phyloP scores from a whole-genome alignment of 768 basidiomycete species.

The Termitomyces sp. region DNA sequence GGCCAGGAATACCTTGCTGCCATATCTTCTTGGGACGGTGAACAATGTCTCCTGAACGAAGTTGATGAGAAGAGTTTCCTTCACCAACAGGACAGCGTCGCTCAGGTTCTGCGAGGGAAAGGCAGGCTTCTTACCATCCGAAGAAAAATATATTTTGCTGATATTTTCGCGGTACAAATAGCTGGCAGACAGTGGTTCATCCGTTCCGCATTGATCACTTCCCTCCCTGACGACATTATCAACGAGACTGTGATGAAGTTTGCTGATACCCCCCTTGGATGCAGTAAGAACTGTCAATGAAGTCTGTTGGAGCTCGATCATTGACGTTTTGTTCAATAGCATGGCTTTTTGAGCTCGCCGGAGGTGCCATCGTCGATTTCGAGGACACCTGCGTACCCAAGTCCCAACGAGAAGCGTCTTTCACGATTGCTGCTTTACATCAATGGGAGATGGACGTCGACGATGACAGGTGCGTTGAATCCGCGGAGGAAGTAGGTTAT shows the following conservation, averaged over 20 bases:
- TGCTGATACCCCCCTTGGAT: conserved; percentile 80
- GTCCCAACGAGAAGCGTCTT: conserved; percentile 71
- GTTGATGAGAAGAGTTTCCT: conserved; percentile 87
- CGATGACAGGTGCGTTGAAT: conserved; percentile 74
- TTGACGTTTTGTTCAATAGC: conserved; percentile 36
- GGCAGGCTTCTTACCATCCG: conserved; percentile 35
- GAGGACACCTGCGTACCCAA: conserved; percentile 74
- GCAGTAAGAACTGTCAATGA: conserved; percentile 54
- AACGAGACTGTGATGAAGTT: conserved; percentile 80
- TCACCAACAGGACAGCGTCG: conserved; percentile 88
- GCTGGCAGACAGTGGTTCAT: conserved; percentile 89
- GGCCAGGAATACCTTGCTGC: conserved; percentile 74
- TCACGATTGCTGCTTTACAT: conserved; percentile 85
- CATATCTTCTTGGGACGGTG: conserved; percentile 87
- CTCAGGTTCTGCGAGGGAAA: conserved; percentile 82
- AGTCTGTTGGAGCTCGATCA: not conserved
- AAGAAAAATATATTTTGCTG: not conserved
- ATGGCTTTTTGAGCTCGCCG: conserved; percentile 90
- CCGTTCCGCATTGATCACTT: conserved; percentile 77
- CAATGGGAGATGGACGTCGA: conserved; percentile 87
- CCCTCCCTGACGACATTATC: conserved; percentile 82
- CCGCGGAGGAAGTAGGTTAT: conserved; percentile 69
- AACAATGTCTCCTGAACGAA: conserved; percentile 81
- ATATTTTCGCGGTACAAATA: conserved; percentile 19
- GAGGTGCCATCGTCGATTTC: conserved; percentile 70